Conservation (phyloP, 768 basidiomycete genomes). For the Tylopilus vinaceipallidus region DNA sequence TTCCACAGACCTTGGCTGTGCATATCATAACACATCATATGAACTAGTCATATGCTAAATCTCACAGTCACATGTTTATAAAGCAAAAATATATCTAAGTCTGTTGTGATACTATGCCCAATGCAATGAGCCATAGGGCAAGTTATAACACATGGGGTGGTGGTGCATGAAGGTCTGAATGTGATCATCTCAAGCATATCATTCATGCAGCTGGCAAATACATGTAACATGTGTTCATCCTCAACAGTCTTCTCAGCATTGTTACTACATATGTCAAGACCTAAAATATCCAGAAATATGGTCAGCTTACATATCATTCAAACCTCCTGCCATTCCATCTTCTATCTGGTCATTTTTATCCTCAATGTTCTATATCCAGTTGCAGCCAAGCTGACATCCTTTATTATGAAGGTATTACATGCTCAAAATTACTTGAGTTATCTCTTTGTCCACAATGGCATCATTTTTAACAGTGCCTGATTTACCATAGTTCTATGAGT, state of each 20-base stretch:
- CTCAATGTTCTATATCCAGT: slow-evolving; percentile 1
- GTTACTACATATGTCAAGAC: slow-evolving; percentile 16
- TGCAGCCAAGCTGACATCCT: background rate
- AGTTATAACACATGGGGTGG: too few relatives aligned
- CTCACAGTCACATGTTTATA: too few relatives aligned
- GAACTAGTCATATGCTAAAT: too few relatives aligned
- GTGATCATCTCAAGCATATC: slow-evolving; percentile 9
- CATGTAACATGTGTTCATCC: slow-evolving; percentile 11
- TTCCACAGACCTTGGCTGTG: too few relatives aligned
- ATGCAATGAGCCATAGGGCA: too few relatives aligned
- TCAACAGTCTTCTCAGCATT: slow-evolving; percentile 14
- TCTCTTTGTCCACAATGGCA: slow-evolving; percentile 2
- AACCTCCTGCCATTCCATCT: slow-evolving; percentile 2
- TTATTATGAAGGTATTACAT: background rate
- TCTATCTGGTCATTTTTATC: background rate
- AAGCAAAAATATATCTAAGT: too few relatives aligned
- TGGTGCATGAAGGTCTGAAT: slow-evolving; percentile 13
- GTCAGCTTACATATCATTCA: slow-evolving; percentile 5
- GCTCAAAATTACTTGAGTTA: slow-evolving; percentile 1
- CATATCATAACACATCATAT: too few relatives aligned
- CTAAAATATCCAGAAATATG: slow-evolving; percentile 4
- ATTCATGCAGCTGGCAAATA: background rate
- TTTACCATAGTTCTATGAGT: background rate
- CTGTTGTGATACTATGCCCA: too few relatives aligned
- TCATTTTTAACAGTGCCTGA: background rate